A percentile compares a stretch with the other conserved stretches of the same genome.
These are phyloP conservation scores for Sporothrix protearum DNA, from an alignment of 2,329 filamentous ascomycete genomes.

Conservation along the genomic window DNA sequence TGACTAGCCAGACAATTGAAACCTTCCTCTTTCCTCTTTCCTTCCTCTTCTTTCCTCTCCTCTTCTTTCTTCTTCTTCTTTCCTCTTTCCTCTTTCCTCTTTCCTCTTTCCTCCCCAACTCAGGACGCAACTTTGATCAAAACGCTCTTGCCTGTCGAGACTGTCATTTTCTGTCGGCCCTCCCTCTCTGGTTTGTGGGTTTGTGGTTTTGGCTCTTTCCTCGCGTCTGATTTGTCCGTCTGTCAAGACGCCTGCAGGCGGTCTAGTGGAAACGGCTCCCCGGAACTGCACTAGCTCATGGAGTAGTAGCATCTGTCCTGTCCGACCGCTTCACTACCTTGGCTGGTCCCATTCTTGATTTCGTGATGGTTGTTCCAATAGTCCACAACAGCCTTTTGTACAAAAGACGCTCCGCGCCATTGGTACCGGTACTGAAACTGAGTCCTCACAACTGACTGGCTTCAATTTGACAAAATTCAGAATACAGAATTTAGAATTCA, in stretches of 20 bases:
- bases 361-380: background rate
- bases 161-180: too few species aligned
- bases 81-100: too few species aligned
- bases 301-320: background rate
- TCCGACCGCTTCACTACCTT: background rate
- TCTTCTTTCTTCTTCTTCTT: too few species aligned
- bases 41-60: too few species aligned
- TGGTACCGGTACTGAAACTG: background rate
- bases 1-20: too few species aligned
- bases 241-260: background rate
- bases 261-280: constrained; percentile 13
- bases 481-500: too few species aligned
- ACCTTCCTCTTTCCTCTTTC: too few species aligned
- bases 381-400: background rate
- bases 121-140: too few species aligned
- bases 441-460: background rate
- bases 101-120: background rate
- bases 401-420: background rate
- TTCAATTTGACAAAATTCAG: too few species aligned
- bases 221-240: background rate
- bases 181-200: background rate
- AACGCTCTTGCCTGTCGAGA: background rate
- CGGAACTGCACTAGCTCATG: constrained; percentile 8
- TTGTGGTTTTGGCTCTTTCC: background rate
- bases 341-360: background rate